These are phyloP conservation scores for Blastobotrys raffinosifermentans DNA, from an alignment of 1,139 yeast genomes.

Conservation along the genomic window DNA sequence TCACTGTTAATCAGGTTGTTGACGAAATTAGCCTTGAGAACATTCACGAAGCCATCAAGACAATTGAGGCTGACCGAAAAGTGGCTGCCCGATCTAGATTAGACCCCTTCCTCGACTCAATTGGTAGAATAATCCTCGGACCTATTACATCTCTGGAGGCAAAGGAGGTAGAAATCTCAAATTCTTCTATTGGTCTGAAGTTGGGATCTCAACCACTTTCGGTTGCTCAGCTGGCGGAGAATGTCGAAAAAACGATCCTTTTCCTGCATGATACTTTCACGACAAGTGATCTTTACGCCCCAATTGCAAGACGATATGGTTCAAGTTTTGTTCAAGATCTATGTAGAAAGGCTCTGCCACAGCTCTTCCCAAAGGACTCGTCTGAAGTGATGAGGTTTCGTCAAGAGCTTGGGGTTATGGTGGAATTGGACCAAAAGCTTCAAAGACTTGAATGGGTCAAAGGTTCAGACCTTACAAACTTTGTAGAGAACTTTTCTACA, in stretches of 20 bases:
- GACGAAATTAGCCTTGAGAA: constrained; percentile 14
- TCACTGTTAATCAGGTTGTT: constrained; percentile 13
- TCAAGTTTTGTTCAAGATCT: constrained; percentile 19
- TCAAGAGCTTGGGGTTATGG: constrained; percentile 16
- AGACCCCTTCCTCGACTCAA: constrained; percentile 17
- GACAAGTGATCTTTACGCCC: constrained; percentile 14
- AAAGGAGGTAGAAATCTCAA: constrained; percentile 8
- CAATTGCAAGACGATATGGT: constrained; percentile 22
- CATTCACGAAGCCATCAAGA: constrained; percentile 19
- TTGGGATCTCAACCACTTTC: constrained; percentile 3
- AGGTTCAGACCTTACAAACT: constrained; percentile 20
- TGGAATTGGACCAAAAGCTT: constrained; percentile 22
- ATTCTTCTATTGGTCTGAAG: constrained; percentile 8
- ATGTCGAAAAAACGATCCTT: constrained; percentile 16
- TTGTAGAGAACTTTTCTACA: constrained; percentile 21
- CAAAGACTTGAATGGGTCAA: constrained; percentile 20
- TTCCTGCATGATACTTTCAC: constrained; percentile 18
- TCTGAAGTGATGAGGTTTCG: constrained; percentile 16
- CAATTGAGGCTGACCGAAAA: constrained; percentile 10
- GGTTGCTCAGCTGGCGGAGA: constrained; percentile 10
- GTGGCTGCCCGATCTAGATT: constrained; percentile 15
- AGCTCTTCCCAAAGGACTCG: constrained; percentile 21
- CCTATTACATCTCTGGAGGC: constrained; percentile 20
- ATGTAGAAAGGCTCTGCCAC: constrained; percentile 19
- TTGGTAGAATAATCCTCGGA: constrained; percentile 19